These are phyloP conservation scores for Penicillium brevicompactum DNA, from an alignment of 2,329 filamentous ascomycete species.

Conservation along the genomic window DNA sequence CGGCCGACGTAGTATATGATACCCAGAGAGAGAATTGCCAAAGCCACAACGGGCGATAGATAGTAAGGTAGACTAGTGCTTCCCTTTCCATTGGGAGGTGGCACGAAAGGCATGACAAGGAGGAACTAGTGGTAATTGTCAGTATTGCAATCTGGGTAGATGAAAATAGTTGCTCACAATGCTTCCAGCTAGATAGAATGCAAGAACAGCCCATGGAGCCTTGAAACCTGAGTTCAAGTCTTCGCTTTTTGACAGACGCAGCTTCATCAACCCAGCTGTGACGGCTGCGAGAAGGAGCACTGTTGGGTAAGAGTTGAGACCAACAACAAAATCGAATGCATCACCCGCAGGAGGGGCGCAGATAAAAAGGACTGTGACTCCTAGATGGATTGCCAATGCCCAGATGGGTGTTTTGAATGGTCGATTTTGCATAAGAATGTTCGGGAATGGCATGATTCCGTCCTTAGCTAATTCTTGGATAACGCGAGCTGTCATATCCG, in stretches of 20 bases:
- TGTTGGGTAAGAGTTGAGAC: conserved; percentile 21
- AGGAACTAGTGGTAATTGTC: conserved; percentile 15
- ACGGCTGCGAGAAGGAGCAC: conserved; percentile 18
- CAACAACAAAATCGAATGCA: conserved; percentile 27
- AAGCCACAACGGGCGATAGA: conserved; percentile 19
- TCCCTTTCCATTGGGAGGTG: conserved; percentile 11
- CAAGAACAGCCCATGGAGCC: conserved; percentile 19
- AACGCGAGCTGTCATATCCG: conserved; percentile 17
- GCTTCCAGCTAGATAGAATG: conserved; percentile 20
- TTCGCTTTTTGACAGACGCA: conserved; percentile 11
- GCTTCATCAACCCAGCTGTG: conserved; percentile 22
- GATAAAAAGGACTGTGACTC: conserved; percentile 24
- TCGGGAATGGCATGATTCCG: conserved; percentile 25
- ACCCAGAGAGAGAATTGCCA: conserved; percentile 18
- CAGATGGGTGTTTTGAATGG: conserved; percentile 24
- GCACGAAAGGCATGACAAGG: conserved; percentile 24
- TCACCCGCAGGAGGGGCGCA: conserved; percentile 27
- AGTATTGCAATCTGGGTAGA: not conserved
- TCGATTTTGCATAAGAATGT: conserved; percentile 25
- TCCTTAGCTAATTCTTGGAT: conserved; percentile 29
- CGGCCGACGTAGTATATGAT: conserved; percentile 16
- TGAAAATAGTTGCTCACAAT: conserved; percentile 9
- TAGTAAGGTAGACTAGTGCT: conserved; percentile 21
- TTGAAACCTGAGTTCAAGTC: conserved; percentile 14
- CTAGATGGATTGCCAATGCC: conserved; percentile 18